Evolutionary conservation across 1,139 yeast genomes (phyloP), one percentile per base, ranked within the genome.

Genomic region (Candida albicans): DNA sequence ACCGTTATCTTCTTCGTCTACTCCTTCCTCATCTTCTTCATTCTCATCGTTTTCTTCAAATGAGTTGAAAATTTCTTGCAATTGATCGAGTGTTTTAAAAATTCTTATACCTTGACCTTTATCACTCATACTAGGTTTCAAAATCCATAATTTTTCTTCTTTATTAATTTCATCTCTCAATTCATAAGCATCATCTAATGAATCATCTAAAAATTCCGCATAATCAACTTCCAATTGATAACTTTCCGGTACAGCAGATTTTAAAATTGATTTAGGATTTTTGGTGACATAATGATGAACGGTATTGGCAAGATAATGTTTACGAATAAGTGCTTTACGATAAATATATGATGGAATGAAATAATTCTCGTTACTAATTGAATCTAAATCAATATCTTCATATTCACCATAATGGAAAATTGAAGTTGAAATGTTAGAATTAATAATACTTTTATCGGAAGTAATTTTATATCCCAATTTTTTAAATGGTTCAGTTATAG

Each of bases 71-170:
- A 91, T 84, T 2, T 65, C 76, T 59, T 91, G 97, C 42, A 93
- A 68, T 54, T 90, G 95, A 10, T 82, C 87, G 29, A 89, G 71
- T 0, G 91, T 84, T 43, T 75, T 75, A 67, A 93, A 93, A 1
- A 93, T 64, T 39, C 96, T 70, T 37, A 93, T 90, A 0, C 99
- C 99, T 61, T 93, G 97, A 9, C 96, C 99, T 59, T 93, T 84
- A 58, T 93, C 99, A 56, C 96, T 86, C 97, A 93, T 90, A 52
- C 96, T 83, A 10, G 99, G 99, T 59, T 93, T 93, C 56, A 93
- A 71, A 40, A 93, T 93, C 91, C 95, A 93, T 43, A 84, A 77
- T 51, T 77, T 79, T n/a, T 73, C 75, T 15, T 80, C 81, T 5
- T 64, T 59, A 43, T 85, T 84, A 31, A 93, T 69, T 52, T 86